These are phyloP conservation scores for Tolypocladium endophyticum DNA, from an alignment of 2,329 filamentous ascomycete species.

Conservation along the genomic window DNA sequence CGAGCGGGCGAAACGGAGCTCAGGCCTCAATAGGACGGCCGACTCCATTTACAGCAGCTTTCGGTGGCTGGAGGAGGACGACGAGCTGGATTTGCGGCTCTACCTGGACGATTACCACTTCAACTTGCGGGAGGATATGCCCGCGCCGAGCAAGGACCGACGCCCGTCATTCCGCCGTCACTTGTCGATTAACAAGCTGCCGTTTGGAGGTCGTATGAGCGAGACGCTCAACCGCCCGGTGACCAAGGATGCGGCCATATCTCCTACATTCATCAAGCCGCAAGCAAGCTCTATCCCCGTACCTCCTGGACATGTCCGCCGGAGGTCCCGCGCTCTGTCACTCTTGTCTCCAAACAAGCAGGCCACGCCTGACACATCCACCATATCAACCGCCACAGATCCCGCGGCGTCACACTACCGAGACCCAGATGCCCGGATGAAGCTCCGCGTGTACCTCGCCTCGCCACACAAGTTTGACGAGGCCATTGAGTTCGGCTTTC, in stretches of 20 bases:
- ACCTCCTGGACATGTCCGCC: conserved; percentile 27
- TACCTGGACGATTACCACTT: conserved; percentile 61
- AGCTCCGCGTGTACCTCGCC: conserved; percentile 74
- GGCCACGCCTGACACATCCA: conserved; percentile 9
- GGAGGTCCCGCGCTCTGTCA: conserved; percentile 44
- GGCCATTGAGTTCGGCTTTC: conserved; percentile 87
- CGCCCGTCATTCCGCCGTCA: conserved; percentile 59
- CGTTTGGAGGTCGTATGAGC: conserved; percentile 44
- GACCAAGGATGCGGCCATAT: conserved; percentile 28
- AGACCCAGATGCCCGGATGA: conserved; percentile 78
- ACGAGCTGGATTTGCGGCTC: conserved; percentile 57
- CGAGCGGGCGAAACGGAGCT: conserved; percentile 7
- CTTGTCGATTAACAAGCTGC: conserved; percentile 58
- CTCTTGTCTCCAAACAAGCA: conserved; percentile 40
- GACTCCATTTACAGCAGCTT: conserved; percentile 57
- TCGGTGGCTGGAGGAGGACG: conserved; percentile 63
- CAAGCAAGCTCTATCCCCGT: conserved; percentile 10
- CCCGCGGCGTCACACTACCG: conserved; percentile 73
- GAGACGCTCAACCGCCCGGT: conserved; percentile 37
- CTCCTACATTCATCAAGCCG: conserved; percentile 13
- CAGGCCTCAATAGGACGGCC: conserved; percentile 21
- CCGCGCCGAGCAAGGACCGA: conserved; percentile 30
- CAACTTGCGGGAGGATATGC: conserved; percentile 43
- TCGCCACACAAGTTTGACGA: conserved; percentile 95
- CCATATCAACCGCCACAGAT: conserved; percentile 39